phyloP scores from a whole-genome alignment of 768 basidiomycete species.

The Wakefieldia striispora region DNA sequence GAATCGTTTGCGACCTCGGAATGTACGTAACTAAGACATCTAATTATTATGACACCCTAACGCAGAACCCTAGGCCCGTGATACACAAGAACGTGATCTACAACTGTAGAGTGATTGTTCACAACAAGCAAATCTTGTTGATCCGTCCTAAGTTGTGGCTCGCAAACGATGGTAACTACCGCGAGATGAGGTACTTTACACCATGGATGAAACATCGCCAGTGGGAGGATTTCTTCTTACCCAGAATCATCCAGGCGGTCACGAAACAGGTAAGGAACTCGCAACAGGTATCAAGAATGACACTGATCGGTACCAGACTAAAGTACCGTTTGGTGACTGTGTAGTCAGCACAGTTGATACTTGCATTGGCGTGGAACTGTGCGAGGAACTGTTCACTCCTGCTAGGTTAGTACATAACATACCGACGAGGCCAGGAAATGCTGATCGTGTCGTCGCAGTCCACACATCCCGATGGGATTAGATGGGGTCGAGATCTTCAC shows the following conservation, averaged over 20 bases:
- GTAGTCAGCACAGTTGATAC: slow-evolving; percentile 93
- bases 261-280: slow-evolving; percentile 71
- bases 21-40: slow-evolving; percentile 56
- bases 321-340: slow-evolving; percentile 95
- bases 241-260: slow-evolving; percentile 81
- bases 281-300: neutral
- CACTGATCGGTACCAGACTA: slow-evolving; percentile 46
- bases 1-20: slow-evolving; percentile 95
- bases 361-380: slow-evolving; percentile 94
- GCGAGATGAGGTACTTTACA: slow-evolving; percentile 86
- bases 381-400: slow-evolving; percentile 97
- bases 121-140: slow-evolving; percentile 82
- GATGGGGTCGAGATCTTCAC: slow-evolving; percentile 99
- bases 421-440: too few relatives aligned
- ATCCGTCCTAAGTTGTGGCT: slow-evolving; percentile 99
- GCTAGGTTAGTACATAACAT: slow-evolving; percentile 56
- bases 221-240: slow-evolving; percentile 90
- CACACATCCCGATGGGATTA: slow-evolving; percentile 96
- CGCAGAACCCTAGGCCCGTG: slow-evolving; percentile 67
- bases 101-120: slow-evolving; percentile 91
- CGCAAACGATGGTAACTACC: slow-evolving; percentile 97
- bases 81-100: slow-evolving; percentile 98
- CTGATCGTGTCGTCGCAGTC: slow-evolving; percentile 46
- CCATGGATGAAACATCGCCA: slow-evolving; percentile 91
- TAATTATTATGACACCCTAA: neutral